These are phyloP conservation scores for Trichoderma simmonsii DNA, from an alignment of 2,329 filamentous ascomycete genomes.

Conservation along the genomic window DNA sequence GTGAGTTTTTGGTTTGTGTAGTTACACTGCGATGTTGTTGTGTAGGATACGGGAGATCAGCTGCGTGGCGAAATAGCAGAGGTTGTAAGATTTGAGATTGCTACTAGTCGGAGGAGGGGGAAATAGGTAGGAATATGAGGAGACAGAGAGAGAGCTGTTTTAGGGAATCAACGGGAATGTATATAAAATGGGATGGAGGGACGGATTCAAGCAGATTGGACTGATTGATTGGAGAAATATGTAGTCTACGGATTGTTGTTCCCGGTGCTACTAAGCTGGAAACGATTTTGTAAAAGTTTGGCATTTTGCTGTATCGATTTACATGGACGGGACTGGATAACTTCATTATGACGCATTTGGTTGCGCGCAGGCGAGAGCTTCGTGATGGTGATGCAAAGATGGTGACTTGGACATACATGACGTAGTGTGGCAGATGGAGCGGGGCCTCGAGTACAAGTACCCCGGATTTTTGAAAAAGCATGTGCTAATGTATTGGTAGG, in stretches of 20 bases:
- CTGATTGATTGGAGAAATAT: not conserved
- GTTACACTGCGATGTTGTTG: not conserved
- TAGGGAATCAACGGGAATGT: not conserved
- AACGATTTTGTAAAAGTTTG: not conserved
- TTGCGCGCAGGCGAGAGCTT: not conserved
- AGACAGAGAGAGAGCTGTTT: not conserved
- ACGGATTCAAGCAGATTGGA: not conserved
- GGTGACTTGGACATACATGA: slow-evolving; percentile 11
- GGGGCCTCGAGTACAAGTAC: not conserved
- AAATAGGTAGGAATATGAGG: not conserved
- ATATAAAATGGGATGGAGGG: not conserved
- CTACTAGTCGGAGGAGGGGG: not conserved
- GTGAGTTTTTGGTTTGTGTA: not conserved
- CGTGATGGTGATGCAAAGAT: slow-evolving; percentile 18
- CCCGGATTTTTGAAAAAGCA: not conserved
- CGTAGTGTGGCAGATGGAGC: slow-evolving; percentile 17
- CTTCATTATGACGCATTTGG: slow-evolving; percentile 12
- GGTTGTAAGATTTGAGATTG: not conserved
- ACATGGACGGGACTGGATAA: not conserved
- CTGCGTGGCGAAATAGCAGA: not conserved
- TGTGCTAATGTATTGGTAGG: not conserved
- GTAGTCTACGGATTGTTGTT: not conserved
- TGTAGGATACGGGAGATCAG: not conserved
- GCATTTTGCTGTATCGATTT: not conserved
- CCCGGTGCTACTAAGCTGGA: not conserved